Base-by-base conservation (phyloP, 331 rosid genomes). In the Ulmus americana region DNA sequence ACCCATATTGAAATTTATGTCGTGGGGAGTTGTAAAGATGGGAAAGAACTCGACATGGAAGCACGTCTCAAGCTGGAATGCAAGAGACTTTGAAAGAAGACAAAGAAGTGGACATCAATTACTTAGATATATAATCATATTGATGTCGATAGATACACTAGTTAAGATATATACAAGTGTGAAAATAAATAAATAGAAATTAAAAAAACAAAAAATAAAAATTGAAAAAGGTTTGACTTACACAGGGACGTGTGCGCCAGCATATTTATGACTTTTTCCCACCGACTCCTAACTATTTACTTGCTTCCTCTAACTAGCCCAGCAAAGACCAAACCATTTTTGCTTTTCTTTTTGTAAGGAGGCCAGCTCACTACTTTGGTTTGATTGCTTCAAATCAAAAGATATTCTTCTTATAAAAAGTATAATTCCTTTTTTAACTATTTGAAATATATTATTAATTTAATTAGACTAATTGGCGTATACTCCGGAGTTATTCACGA, bases 51-150 rank as follows among this genome's bases (percentile, higher is more conserved):
- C 14, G 5, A 63, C 68, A 63, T 63, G 55, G 11, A 10, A 28
- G 68, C 68, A 63, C 68, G 68, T 63, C 56, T 47, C 13, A 55
- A 63, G 68, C 68, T 63, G 68, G 68, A 47, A 42, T 22, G 13
- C 43, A 11, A 44, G 53, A 1, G 40, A 0, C 5, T 59, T 42
- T 61, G 20, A 52, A 61, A 7, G 13, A 43, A 63, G 55, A 28
- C 35, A 28, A 47, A 63, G 68, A 10, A 47, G 68, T 63, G 68
- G 68, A 47, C 45, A 28, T 63, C 68, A 63, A 45, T 48, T 10
- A 45, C 35, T 28, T 1, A 28, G 0, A 28, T 28, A 28, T 28
- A 28, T 28, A 28, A 28, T 28, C 35, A 28, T 28, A 28, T 2
- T 28, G 35, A 28, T 28, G 35, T 28, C 2, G 35, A 28, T 28